Evolutionary conservation across 495 filamentous ascomycete genomes (phyloP).

Genomic region (Penicillium soppii): DNA sequence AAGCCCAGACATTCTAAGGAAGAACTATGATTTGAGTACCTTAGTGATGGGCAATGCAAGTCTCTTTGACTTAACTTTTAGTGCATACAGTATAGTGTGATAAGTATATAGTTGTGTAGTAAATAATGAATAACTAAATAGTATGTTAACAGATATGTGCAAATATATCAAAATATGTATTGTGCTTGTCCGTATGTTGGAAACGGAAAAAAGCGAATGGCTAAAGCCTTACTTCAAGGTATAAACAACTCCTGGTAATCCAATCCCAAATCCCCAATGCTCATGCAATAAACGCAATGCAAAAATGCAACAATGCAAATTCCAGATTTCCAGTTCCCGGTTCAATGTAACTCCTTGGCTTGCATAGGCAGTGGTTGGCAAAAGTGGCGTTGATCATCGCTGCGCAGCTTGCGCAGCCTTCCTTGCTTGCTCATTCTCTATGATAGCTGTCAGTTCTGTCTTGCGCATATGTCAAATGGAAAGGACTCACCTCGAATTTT

Average conservation of each 20-base stretch:
- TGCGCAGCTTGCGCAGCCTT: conserved; percentile 4
- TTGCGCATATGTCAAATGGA: conserved; percentile 19
- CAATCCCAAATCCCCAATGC: neutral
- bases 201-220: neutral
- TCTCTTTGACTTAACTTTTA: too few species aligned
- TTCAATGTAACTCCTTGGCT: conserved; percentile 6
- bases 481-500: conserved; percentile 25
- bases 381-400: conserved; percentile 1
- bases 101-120: too few species aligned
- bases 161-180: neutral
- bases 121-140: neutral
- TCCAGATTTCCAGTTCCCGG: neutral
- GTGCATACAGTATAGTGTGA: too few species aligned
- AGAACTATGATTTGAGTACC: neutral
- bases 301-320: neutral
- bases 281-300: neutral
- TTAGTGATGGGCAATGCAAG: neutral
- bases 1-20: neutral
- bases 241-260: conserved; percentile 1
- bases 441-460: conserved; percentile 11
- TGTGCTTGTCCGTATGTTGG: neutral
- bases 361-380: neutral
- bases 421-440: conserved; percentile 22
- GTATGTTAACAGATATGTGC: neutral
- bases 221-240: neutral